Evolutionary conservation across 192 early-diverging fungal species (phyloP), one percentile per base, ranked within the genome.

Genomic region (Diversispora eburnea): DNA sequence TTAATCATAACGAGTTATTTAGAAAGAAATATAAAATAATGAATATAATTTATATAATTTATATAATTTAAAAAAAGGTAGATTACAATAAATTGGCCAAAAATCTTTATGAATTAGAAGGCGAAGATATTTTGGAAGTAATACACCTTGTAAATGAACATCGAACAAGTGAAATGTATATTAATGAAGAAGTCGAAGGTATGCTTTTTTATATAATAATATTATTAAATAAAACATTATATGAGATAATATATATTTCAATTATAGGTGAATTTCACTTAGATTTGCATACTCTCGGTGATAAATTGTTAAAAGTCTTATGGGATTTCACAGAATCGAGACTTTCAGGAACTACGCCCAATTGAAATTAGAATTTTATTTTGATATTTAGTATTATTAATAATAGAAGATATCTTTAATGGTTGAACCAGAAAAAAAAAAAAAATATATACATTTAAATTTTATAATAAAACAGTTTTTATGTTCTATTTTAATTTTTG

Each of bases 111-210:
- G 69, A 55, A 22, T 69, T 82, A 10, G 59, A 79, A 12, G 76
- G 76, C 1, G 76, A 79, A 33, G 81, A 82, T 52, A 68, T 82
- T n/a, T 19, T 79, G 3, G 78, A 79, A 45, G 58, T 79, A 4
- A 77, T 82, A 10, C 67, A 79, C 33, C 43, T 82, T 51, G 75
- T 82, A 4, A 82, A 79, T 41, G 72, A 74, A 10, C 73, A 82
- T 55, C 76, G 77, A 25, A 79, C 81, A 7, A 39, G 54, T 15
- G 76, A 82, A 20, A 82, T 79, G 81, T 82, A 82, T 51, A 77
- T 82, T 25, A 77, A 77, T 42, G 81, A 82, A 20, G 78, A 79
- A 15, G 77, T 70, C 33, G 81, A 82, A 67, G 81, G 81, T 82
- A 79, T 70, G 33, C 5, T 10, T 51, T 45, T 62, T 25, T 20